Percentiles rank a stretch among this genome's conserved stretches.
phyloP scores from a whole-genome alignment of 495 filamentous ascomycete genomes.

The Hypoxylon intermedium region DNA sequence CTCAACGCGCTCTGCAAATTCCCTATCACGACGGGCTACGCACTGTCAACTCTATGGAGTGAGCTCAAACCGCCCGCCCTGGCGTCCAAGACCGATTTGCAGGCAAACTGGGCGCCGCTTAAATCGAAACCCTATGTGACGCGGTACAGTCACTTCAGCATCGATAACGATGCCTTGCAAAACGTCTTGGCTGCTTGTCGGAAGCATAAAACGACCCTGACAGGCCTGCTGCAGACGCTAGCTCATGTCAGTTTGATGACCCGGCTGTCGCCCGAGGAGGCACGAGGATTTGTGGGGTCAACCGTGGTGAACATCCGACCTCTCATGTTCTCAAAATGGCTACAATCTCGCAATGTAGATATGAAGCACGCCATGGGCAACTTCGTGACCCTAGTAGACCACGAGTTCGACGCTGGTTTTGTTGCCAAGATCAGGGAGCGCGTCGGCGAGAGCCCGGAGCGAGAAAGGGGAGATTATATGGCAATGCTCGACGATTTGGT shows the following conservation, averaged over 20 bases:
- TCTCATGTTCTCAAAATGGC: constrained; percentile 10
- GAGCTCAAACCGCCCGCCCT: constrained; percentile 17
- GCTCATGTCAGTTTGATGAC: constrained; percentile 34
- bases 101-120: constrained; percentile 43
- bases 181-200: constrained; percentile 40
- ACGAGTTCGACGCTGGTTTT: constrained; percentile 28
- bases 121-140: constrained; percentile 29
- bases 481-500: constrained; percentile 26
- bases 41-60: constrained; percentile 19
- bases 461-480: not conserved
- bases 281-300: constrained; percentile 33
- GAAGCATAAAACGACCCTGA: constrained; percentile 41
- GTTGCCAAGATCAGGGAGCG: constrained; percentile 26
- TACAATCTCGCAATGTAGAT: constrained; percentile 3
- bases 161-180: constrained; percentile 22
- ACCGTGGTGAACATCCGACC: constrained; percentile 47
- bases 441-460: not conserved
- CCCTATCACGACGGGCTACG: constrained; percentile 18
- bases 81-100: not conserved
- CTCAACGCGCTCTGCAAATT: constrained; percentile 28
- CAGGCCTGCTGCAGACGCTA: constrained; percentile 44
- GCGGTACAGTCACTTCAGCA: constrained; percentile 37
- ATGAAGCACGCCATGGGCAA: constrained; percentile 36
- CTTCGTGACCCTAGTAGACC: constrained; percentile 37
- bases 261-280: constrained; percentile 13